phyloP scores from a whole-genome alignment of 768 basidiomycete genomes.

The Auriscalpium vulgare region DNA sequence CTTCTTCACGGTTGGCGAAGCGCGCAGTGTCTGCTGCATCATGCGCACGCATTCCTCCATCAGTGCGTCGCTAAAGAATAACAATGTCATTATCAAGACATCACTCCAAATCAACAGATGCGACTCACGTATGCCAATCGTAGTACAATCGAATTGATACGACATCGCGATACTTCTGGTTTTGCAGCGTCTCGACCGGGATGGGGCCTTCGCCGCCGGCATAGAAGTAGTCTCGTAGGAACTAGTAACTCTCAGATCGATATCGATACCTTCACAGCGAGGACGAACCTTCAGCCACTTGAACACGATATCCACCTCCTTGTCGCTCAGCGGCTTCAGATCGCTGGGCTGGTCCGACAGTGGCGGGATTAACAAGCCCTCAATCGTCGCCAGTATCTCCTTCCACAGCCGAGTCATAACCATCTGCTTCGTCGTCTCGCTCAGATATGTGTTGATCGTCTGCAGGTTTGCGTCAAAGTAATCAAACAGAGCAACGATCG shows the following conservation, averaged over 20 bases:
- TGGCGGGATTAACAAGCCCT: constrained; percentile 85
- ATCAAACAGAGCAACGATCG: constrained; percentile 87
- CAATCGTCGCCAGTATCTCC: constrained; percentile 81
- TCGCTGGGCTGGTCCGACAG: constrained; percentile 79
- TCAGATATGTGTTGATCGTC: constrained; percentile 82
- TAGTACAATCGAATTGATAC: constrained; percentile 90
- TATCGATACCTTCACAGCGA: neutral
- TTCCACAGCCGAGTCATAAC: constrained; percentile 96
- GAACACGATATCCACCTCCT: constrained; percentile 98
- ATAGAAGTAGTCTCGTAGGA: constrained; percentile 91
- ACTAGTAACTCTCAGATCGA: constrained; percentile 37
- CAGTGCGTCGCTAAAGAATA: constrained; percentile 54
- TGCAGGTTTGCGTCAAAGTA: constrained; percentile 93
- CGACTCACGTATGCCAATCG: constrained; percentile 83
- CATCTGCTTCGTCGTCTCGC: constrained; percentile 78
- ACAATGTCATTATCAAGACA: constrained; percentile 7
- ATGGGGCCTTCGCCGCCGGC: constrained; percentile 90
- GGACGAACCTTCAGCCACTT: constrained; percentile 87
- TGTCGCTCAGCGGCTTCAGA: constrained; percentile 88
- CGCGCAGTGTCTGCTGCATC: constrained; percentile 82
- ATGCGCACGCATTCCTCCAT: constrained; percentile 96
- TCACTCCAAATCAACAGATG: constrained; percentile 1
- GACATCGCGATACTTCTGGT: constrained; percentile 90
- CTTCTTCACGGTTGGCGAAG: constrained; percentile 71
- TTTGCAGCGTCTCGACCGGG: constrained; percentile 78